Base-by-base conservation (phyloP, 1,284 basidiomycete genomes). In the Marasmius oreades region DNA sequence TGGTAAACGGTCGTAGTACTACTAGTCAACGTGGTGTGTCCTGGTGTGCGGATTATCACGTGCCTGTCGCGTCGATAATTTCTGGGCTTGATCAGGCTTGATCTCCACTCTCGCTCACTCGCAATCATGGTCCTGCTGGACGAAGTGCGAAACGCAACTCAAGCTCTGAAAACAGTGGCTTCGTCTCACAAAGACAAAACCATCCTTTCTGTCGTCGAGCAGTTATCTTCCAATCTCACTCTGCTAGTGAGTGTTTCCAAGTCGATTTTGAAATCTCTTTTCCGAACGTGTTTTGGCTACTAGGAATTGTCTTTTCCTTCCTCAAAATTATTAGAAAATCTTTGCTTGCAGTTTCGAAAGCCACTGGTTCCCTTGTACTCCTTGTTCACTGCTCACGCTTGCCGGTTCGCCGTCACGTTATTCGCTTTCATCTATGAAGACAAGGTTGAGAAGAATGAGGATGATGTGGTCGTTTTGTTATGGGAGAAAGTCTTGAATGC, bases 401-500 rank as follows among this genome's bases (percentile, higher is more conserved):
- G 79, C 44, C 63, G 66, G 1, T 67, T 73, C 55, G 66, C 68
- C 34, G 61, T 67, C 16, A 63, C 66, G 33, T 57, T 78, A 18
- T 65, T 77, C 44, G 63, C 63, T 20, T 63, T 59, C 10, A 67
- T 77, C 6, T 64, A 73, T 20, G 48, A 61, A 43, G 64, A 69
- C 16, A 71, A 68, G 54, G 52, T 61, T 14, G 51, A 55, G n/a
- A 48, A 55, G 33, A 14, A 37, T 12, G 62, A 56, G 33, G 61
- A 66, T 36, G 47, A 60, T 11, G 55, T 26, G 10, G 47, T 57
- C 14, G 62, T 57, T 18, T 59, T 57, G 2, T 57, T 59, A 8
- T 80, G 77, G 77, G 75, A 78, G 63, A 57, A 54, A 23, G 62
- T 72, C 16, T 70, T 70, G 22, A 60, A 67, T 28, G 67, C 71